A percentile compares a stretch with the other conserved stretches of the same genome.
phyloP scores from a whole-genome alignment of 2,329 filamentous ascomycete genomes.

The Talaromyces sp. region DNA sequence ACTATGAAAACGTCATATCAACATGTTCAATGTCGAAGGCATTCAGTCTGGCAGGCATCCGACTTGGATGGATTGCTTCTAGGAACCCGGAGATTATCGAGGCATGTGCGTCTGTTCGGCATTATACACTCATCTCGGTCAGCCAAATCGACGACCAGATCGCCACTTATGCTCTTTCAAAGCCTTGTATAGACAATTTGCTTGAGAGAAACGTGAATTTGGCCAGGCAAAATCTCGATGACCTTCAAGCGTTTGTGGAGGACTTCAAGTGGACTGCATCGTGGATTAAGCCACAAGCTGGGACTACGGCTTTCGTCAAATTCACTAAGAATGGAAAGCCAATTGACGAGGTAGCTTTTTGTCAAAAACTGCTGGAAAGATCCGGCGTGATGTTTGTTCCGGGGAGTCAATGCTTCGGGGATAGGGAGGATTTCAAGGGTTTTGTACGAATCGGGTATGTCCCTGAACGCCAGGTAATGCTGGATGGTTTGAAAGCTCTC shows the following conservation, averaged over 20 bases:
- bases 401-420: constrained; percentile 73
- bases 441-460: constrained; percentile 79
- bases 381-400: constrained; percentile 75
- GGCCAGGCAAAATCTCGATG: constrained; percentile 66
- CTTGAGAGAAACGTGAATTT: constrained; percentile 67
- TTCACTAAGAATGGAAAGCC: constrained; percentile 64
- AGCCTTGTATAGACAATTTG: constrained; percentile 64
- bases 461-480: constrained; percentile 67
- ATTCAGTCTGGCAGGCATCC: constrained; percentile 79
- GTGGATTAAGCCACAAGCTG: constrained; percentile 75
- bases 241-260: constrained; percentile 68
- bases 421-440: constrained; percentile 66
- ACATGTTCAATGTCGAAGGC: constrained; percentile 86
- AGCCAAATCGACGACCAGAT: constrained; percentile 78
- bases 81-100: constrained; percentile 65
- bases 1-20: constrained; percentile 70
- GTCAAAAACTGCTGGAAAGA: constrained; percentile 66
- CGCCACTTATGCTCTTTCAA: constrained; percentile 72
- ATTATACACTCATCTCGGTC: constrained; percentile 86
- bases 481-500: constrained; percentile 63
- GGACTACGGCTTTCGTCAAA: constrained; percentile 76
- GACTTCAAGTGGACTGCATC: constrained; percentile 65
- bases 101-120: constrained; percentile 64
- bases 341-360: constrained; percentile 73
- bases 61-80: constrained; percentile 80